phyloP scores from a whole-genome alignment of 2,329 filamentous ascomycete species.

The Huntiella omanensis region DNA sequence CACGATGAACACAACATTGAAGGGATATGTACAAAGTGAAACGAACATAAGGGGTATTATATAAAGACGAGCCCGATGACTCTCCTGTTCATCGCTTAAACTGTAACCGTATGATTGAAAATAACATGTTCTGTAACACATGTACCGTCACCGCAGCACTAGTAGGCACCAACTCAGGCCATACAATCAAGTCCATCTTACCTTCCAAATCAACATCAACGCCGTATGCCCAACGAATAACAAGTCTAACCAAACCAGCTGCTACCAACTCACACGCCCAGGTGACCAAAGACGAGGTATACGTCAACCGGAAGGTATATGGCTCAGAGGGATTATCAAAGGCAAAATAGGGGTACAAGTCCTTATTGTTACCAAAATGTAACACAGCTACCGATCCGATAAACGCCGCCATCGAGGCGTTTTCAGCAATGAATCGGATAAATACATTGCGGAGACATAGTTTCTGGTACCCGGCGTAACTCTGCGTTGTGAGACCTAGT shows the following conservation, averaged over 20 bases:
- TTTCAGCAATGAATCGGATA: conserved; percentile 47
- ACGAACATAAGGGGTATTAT: conserved; percentile 3
- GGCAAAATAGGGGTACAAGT: conserved; percentile 51
- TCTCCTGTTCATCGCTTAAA: conserved; percentile 22
- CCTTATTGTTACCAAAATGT: conserved; percentile 47
- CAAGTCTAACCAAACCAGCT: conserved; percentile 36
- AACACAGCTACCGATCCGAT: conserved; percentile 45
- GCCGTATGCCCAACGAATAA: conserved; percentile 39
- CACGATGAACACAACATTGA: background rate
- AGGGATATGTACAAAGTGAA: background rate
- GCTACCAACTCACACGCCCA: conserved; percentile 49
- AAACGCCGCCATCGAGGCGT: conserved; percentile 49
- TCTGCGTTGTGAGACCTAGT: conserved; percentile 37
- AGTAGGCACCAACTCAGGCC: conserved; percentile 49
- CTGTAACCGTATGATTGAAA: conserved; percentile 46
- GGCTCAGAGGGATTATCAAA: conserved; percentile 33
- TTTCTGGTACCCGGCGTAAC: conserved; percentile 46
- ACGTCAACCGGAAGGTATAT: conserved; percentile 45
- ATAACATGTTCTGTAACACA: conserved; percentile 54
- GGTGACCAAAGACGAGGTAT: conserved; percentile 42
- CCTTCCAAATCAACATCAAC: conserved; percentile 47
- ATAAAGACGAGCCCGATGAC: background rate
- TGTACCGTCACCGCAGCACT: conserved; percentile 47
- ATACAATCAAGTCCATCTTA: conserved; percentile 43
- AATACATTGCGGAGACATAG: conserved; percentile 47